phyloP scores from a whole-genome alignment of 1,139 yeast genomes.

The Suhomyces bolitotheri region DNA sequence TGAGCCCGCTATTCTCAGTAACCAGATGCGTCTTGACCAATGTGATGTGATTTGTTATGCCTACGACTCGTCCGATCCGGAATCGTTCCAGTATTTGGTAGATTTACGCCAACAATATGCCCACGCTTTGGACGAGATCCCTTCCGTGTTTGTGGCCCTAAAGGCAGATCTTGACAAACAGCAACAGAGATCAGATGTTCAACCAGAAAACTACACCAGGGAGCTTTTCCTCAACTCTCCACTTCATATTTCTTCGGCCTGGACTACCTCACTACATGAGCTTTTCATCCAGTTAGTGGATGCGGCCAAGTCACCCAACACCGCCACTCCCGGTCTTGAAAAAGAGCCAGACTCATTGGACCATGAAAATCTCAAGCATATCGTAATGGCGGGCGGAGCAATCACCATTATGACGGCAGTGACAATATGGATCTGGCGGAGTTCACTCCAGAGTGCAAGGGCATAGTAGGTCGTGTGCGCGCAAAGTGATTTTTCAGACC shows the following conservation, averaged over 20 bases:
- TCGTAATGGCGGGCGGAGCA: conserved; percentile 65
- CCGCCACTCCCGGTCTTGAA: conserved; percentile 79
- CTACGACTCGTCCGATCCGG: conserved; percentile 95
- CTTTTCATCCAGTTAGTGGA: conserved; percentile 84
- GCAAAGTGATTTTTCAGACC: conserved; percentile 8
- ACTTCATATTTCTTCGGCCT: conserved; percentile 81
- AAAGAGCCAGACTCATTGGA: conserved; percentile 58
- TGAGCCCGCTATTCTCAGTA: conserved; percentile 79
- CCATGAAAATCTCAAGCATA: conserved; percentile 47
- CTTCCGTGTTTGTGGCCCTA: conserved; percentile 84
- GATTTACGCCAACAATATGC: conserved; percentile 63
- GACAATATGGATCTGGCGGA: conserved; percentile 62
- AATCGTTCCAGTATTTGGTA: conserved; percentile 81
- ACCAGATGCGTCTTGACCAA: conserved; percentile 67
- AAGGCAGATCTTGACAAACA: conserved; percentile 95
- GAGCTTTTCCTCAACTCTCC: conserved; percentile 63
- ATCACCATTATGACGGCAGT: conserved; percentile 61
- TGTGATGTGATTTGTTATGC: conserved; percentile 90
- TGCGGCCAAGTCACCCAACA: conserved; percentile 77
- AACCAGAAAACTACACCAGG: conserved; percentile 85
- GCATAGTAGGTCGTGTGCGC: conserved; percentile 7
- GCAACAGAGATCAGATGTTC: conserved; percentile 81
- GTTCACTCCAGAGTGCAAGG: conserved; percentile 34
- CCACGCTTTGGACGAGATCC: conserved; percentile 61
- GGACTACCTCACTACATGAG: conserved; percentile 87